Evolutionary conservation across 495 filamentous ascomycete species (phyloP), one percentile per base, ranked within the genome.

Genomic region (Durotheca rogersii): DNA sequence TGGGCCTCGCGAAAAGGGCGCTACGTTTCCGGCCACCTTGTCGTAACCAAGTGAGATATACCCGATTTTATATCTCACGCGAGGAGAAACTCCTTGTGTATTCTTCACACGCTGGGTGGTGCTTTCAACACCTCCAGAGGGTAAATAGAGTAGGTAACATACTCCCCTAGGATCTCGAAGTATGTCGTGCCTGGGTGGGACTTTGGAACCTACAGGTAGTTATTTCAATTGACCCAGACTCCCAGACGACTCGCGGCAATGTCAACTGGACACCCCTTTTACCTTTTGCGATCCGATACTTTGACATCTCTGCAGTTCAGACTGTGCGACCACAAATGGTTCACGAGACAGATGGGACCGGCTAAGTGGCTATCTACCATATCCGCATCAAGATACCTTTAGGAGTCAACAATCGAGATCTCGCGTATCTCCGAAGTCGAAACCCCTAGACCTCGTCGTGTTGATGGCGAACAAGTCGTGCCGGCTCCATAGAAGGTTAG

Each of bases 301-400:
- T 15, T 58, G 40, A 45, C 41, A 25, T 21, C 12, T 7, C 21
- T 58, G 1, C 44, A 58, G 18, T n/a, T 58, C 11, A 44, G 55
- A 10, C 37, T 29, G 9, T 41, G 43, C 15, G 10, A 34, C 16
- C 19, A 53, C 2, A 6, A 3, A 0, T 36, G 19, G 34, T 49
- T 29, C 23, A 5, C 17, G 7, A 0, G 1, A 12, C 55, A 58
- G 10, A 10, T 58, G 19, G 48, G 48, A 3, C 3, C 7, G 0
- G 17, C 27, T 4, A 4, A 2, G 15, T 14, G 16, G 3, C 39
- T 58, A 17, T n/a, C n/a, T n/a, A n/a, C n/a, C n/a, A n/a, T n/a
- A n/a, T n/a, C n/a, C n/a, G n/a, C n/a, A n/a, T n/a, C n/a, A n/a
- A n/a, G n/a, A n/a, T n/a, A n/a, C 5, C 49, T 58, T 7, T 20